phyloP scores from a whole-genome alignment of 2,329 filamentous ascomycete species.

The Cercospora sp. region DNA sequence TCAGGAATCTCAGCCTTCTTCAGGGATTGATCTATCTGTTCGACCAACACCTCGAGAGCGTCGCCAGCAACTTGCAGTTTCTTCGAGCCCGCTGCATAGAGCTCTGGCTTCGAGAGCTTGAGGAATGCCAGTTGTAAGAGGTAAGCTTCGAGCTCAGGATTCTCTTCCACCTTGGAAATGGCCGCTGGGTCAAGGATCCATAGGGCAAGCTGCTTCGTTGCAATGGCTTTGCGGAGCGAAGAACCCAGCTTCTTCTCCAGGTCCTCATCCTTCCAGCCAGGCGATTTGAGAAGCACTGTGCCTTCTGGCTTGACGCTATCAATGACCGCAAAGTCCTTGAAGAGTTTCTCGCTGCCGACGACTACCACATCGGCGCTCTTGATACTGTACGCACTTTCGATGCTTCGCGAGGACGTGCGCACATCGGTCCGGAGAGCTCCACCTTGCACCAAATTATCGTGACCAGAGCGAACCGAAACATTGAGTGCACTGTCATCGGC shows the following conservation, averaged over 20 bases:
- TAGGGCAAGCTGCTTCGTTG: conserved; percentile 68
- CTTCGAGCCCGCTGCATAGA: conserved; percentile 61
- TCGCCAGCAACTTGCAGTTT: conserved; percentile 67
- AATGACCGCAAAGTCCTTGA: conserved; percentile 71
- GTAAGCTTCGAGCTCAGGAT: conserved; percentile 61
- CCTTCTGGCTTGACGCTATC: conserved; percentile 46
- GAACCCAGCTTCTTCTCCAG: conserved; percentile 81
- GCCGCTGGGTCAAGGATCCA: conserved; percentile 72
- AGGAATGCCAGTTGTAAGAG: conserved; percentile 82
- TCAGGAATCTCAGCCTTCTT: conserved; percentile 73
- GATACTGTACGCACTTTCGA: conserved; percentile 82
- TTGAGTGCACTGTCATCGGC: conserved; percentile 62
- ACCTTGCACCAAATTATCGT: conserved; percentile 68
- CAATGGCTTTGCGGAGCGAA: conserved; percentile 68
- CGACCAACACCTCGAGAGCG: conserved; percentile 60
- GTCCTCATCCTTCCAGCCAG: conserved; percentile 82
- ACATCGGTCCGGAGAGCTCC: conserved; percentile 83
- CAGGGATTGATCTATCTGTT: conserved; percentile 66
- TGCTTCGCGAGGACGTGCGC: conserved; percentile 74
- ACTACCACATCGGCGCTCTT: conserved; percentile 76
- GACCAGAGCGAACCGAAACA: conserved; percentile 58
- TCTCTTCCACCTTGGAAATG: conserved; percentile 67
- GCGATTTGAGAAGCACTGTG: conserved; percentile 60
- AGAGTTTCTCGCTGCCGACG: conserved; percentile 75
- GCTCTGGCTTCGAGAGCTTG: conserved; percentile 68